Evolutionary conservation across 441 rosid genomes (phyloP), one percentile per base, ranked within the genome.

Genomic region (Populus hybrid): DNA sequence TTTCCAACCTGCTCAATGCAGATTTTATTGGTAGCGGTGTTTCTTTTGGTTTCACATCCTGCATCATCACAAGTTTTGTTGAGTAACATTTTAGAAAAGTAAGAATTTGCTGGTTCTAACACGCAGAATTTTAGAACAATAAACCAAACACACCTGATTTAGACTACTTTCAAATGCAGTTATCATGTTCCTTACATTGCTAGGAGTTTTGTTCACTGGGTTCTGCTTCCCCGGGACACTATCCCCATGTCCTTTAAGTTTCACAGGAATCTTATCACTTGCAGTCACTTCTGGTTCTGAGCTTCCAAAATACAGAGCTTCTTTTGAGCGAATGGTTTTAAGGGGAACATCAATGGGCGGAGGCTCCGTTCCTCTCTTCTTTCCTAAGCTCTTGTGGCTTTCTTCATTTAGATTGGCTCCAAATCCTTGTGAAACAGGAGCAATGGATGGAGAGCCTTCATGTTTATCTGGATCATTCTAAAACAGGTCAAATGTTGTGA

Each of bases 161-260:
- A 73, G 78, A 79, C 90, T 83, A 82, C 84, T 83, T 86, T 92
- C 94, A 71, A 93, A 95, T 75, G 80, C 90, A 80, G 88, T 90
- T 76, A 91, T 89, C 97, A 94, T 88, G 76, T 90, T 90, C 85
- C 87, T 84, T 77, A 95, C 93, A 83, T 82, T 90, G 86, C 85
- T 86, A 67, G 87, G 85, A 79, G 75, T 81, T 83, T 83, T 90
- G 84, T 81, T 85, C 6, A 76, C 77, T 23, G 83, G 68, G 10
- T 64, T 68, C 16, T 26, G 86, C 76, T 82, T 79, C 86, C 82
- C 75, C 73, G 59, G 71, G 75, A 75, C 71, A 80, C 42, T 59
- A 79, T 67, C 69, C 68, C 79, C 70, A 9, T 69, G 78, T 77
- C 77, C 78, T 36, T 80, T 67, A 1, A 67, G 71, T 40, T 69